Evolutionary conservation across 202 grass and related monocot genomes (phyloP), one percentile per base, ranked within the genome.

Genomic region (Carex arenaria): DNA sequence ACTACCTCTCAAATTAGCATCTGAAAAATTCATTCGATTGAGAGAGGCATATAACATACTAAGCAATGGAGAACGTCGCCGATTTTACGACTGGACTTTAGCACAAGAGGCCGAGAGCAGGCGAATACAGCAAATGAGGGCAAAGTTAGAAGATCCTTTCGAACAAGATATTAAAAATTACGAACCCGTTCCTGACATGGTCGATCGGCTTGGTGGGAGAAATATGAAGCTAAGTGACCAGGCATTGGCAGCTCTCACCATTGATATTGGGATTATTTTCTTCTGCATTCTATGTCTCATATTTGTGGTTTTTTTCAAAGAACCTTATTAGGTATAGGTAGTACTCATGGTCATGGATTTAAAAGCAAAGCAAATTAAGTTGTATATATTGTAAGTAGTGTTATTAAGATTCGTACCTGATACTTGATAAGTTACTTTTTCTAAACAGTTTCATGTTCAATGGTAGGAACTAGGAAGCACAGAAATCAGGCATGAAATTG

Each of bases 41-140:
- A 84, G 95, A 56, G 90, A 97, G 92, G 92, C 81, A 67, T 97
- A 97, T 87, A 87, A 90, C 69, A 89, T 97, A 67, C 84, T 97
- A 47, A 93, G 95, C 92, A 71, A 91, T 52, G 90, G 86, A 67
- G 87, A 93, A 57, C 90, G 68, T 14, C 92, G 94, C 3, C 87
- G 92, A 4, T 97, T 97, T 86, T 97, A 97, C 26, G 95, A 97
- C 87, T 94, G 95, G 95, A 97, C 92, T 56, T 86, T 94, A 84
- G 87, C 92, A 49, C 95, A 97, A 83, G 95, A 97, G 84, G 95
- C 88, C 1, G 92, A 94, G 87, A 94, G 95, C 82, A 86, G 89
- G 14, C 85, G 95, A 68, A 81, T 91, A 79, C 87, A 86, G 86
- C 95, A 88, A 87, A 92, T 98, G 80, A 80, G 89, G 80, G 87